Base-by-base conservation (phyloP, 257 asterid species). In the Solanum phureja region DNA sequence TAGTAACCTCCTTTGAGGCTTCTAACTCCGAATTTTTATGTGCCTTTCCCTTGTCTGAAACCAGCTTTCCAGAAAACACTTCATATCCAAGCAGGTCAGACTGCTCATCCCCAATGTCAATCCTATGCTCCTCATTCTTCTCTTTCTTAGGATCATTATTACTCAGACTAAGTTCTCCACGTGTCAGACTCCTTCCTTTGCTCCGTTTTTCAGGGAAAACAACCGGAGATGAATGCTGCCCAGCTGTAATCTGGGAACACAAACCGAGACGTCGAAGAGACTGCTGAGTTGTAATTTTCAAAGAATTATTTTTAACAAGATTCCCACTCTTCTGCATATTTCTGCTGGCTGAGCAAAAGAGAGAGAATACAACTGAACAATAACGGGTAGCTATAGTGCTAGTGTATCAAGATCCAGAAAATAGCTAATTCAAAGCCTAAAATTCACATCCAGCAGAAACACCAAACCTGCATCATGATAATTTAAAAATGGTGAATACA, bases 231-330 rank as follows among this genome's bases (percentile, higher is more conserved):
- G 98, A 93, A 88, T 96, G 98, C 86, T 95, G 99, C 71, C 95
- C 96, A 11, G 95, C 92, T 75, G 96, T 71, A 84, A 91, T 92
- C 93, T 93, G 99, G 88, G 98, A 93, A 91, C 99, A 95, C 62
- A 97, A 92, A 76, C 98, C 99, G 83, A 97, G 90, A 85, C 96
- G 96, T 81, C 96, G 98, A 90, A 96, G 98, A 88, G 99, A 94
- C 89, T 94, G 96, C 91, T 94, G 98, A 77, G 98, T 90, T 69
- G 93, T 86, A 88, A 94, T 86, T 91, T 93, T 94, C 93, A 94
- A 90, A 87, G 99, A 95, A 91, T 89, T 94, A 87, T 90, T 93
- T 94, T 90, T 94, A 77, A 97, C 90, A 85, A 92, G 95, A 93
- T 86, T 95, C 87, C 89, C 95, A 90, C 92, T 91, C 88, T 94